These are phyloP conservation scores for Cadophora malorum DNA, from an alignment of 2,329 filamentous ascomycete genomes.

Conservation along the genomic window DNA sequence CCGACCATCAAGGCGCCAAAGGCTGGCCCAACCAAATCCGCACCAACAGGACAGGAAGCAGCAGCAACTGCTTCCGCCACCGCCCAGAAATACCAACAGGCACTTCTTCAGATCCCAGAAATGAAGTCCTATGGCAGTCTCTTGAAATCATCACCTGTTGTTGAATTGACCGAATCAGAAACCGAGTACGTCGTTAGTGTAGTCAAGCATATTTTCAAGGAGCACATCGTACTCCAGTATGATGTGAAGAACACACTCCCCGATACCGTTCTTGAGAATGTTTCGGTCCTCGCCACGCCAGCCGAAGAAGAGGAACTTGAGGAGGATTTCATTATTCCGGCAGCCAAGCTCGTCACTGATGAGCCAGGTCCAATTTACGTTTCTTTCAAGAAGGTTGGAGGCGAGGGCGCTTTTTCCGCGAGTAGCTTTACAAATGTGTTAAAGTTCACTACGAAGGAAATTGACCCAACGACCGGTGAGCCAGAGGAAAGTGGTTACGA, in stretches of 20 bases:
- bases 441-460: constrained; percentile 98
- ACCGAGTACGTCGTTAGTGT: constrained; percentile 95
- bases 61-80: constrained; percentile 78
- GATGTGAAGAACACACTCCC: constrained; percentile 97
- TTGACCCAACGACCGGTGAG: constrained; percentile 92
- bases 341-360: constrained; percentile 80
- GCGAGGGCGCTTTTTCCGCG: constrained; percentile 77
- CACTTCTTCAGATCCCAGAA: constrained; percentile 88
- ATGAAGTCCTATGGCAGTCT: constrained; percentile 88
- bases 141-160: constrained; percentile 85
- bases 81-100: constrained; percentile 87
- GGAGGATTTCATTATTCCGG: constrained; percentile 93
- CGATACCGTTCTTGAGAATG: constrained; percentile 88
- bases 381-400: constrained; percentile 84
- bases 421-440: constrained; percentile 89
- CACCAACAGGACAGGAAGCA: constrained; percentile 72
- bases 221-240: constrained; percentile 94
- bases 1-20: constrained; percentile 94
- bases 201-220: constrained; percentile 97
- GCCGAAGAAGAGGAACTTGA: constrained; percentile 82
- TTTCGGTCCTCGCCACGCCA: constrained; percentile 81
- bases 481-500: constrained; percentile 93
- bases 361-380: constrained; percentile 95
- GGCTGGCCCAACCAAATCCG: constrained; percentile 75
- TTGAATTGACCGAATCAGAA: constrained; percentile 95